These are phyloP conservation scores for Leptographium flavum DNA, from an alignment of 2,329 filamentous ascomycete species.

Conservation along the genomic window DNA sequence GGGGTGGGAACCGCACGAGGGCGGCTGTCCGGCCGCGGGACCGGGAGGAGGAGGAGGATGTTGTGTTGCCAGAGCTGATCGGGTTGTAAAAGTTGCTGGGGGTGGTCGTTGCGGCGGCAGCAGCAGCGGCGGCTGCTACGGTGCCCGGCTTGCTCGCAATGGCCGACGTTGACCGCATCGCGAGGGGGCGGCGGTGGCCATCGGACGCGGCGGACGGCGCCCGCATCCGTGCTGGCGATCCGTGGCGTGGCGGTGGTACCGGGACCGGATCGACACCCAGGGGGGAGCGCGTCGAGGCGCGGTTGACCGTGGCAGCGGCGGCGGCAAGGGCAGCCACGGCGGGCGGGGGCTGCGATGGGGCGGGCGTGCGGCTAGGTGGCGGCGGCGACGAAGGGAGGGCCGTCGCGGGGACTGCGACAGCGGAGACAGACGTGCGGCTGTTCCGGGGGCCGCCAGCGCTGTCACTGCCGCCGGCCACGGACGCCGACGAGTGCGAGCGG, in stretches of 20 bases:
- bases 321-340: neutral
- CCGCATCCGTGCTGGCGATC: neutral
- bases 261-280: constrained; percentile 4
- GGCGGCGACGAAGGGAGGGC: constrained; percentile 6
- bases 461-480: constrained; percentile 17
- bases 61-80: no score
- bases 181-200: constrained; percentile 24
- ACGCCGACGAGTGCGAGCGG: constrained; percentile 35
- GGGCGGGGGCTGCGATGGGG: neutral
- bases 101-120: neutral
- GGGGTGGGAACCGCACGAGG: constrained; percentile 38
- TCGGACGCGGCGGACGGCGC: constrained; percentile 4
- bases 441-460: neutral
- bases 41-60: no score
- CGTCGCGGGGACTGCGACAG: constrained; percentile 12
- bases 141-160: constrained; percentile 24
- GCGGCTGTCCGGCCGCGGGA: no score
- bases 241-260: constrained; percentile 1
- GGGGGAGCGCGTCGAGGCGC: constrained; percentile 3
- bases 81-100: no score
- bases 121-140: neutral
- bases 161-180: constrained; percentile 38
- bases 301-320: neutral
- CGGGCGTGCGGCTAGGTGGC: constrained; percentile 1
- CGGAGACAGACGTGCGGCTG: constrained; percentile 7